Base-by-base conservation (phyloP, 2,329 filamentous ascomycete species). In the Fusarium sp. region DNA sequence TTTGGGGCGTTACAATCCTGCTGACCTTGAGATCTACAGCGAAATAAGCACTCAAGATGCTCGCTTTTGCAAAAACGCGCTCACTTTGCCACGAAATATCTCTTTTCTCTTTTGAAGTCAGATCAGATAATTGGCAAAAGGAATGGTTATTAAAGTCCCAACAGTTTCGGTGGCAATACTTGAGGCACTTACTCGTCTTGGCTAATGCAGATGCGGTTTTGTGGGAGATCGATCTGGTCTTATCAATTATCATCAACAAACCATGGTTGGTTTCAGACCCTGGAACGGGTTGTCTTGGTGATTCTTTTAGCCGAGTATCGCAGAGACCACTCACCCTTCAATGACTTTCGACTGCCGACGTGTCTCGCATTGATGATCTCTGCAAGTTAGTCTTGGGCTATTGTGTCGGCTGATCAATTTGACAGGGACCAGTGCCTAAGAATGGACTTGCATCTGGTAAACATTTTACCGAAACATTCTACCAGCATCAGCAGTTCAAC, bases 11-110 rank as follows among this genome's bases (percentile, higher is more conserved):
- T 15, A 36, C 7, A 14, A 42, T 22, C 43, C 60, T 49, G 51
- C 43, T 70, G 67, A 64, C 67, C 62, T 28, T 36, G 46, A 39
- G 22, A 52, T 46, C 51, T 47, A 49, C 57, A 47, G 19, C 17
- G 50, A 21, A 38, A 67, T 49, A 65, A 57, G 26, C 22, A 24
- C 15, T 24, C 13, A 28, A 56, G 38, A 57, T 7, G 8, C 7
- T 51, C 38, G 38, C 45, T 51, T 51, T 31, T 58, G 46, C 47
- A 53, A 31, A 40, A 42, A 65, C 34, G 36, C 61, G 50, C 36
- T 40, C 21, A 11, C 21, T 43, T 53, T 53, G 47, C 42, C 55
- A 38, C 24, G 45, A 45, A 43, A 31, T 54, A 22, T 45, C 42
- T 44, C 36, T 52, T 44, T 38, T 34, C 26, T 15, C 33, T 38